Evolutionary conservation across 805 yeast genomes (phyloP).

Genomic region (Saccharomycopsis guyanensis): DNA sequence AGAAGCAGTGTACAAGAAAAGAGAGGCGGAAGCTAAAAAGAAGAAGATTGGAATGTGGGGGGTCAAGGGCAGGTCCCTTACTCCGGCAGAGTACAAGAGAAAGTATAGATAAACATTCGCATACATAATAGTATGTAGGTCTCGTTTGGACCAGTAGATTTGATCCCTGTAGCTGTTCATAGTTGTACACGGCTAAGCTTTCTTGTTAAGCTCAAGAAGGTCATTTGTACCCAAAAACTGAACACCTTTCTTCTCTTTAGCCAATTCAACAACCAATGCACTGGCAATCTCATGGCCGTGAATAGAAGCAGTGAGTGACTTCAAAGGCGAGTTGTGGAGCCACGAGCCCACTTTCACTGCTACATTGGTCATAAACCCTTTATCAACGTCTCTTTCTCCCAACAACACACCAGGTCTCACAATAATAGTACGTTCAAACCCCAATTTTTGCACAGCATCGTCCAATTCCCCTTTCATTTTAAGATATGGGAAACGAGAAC

Average conservation of each 20-base stretch:
- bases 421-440: conserved; percentile 66
- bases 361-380: conserved; percentile 32
- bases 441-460: conserved; percentile 50
- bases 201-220: not conserved
- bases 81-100: conserved; percentile 78
- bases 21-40: conserved; percentile 54
- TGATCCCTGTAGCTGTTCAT: no score
- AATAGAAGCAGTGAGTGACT: conserved; percentile 36
- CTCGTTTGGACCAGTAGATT: no score
- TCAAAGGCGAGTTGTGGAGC: conserved; percentile 30
- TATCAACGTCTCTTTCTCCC: conserved; percentile 47
- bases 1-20: conserved; percentile 48
- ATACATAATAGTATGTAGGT: no score
- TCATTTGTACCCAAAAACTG: conserved; percentile 15
- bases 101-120: conserved; percentile 26
- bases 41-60: conserved; percentile 65
- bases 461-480: conserved; percentile 73
- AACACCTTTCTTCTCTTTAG: conserved; percentile 22
- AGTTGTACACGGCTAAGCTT: no score
- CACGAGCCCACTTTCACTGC: conserved; percentile 29
- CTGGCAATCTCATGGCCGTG: conserved; percentile 59
- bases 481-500: conserved; percentile 53
- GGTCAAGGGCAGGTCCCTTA: conserved; percentile 39
- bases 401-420: conserved; percentile 69
- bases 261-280: conserved; percentile 33